phyloP scores from a whole-genome alignment of 306 rosid species.

The Vigna unguiculata region DNA sequence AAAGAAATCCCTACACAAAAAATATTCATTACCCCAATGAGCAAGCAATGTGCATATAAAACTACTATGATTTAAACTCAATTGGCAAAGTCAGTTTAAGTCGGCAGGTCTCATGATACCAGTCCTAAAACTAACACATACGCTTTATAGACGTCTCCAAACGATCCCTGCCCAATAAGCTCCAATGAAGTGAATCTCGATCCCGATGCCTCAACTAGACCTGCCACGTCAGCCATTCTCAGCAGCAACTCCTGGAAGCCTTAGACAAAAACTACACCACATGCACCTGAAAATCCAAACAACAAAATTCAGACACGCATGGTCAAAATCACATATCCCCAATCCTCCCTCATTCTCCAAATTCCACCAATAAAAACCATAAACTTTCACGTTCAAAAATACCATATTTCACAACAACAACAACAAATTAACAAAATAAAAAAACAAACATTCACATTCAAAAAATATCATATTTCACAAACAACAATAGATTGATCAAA shows the following conservation, averaged over 20 bases:
- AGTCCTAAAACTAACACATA: constrained; percentile 52
- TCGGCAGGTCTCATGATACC: background rate
- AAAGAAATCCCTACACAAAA: constrained; percentile 8
- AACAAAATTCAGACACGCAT: constrained; percentile 26
- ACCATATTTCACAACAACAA: constrained; percentile 52
- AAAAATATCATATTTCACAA: constrained; percentile 51
- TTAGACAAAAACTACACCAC: constrained; percentile 41
- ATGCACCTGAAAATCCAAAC: constrained; percentile 47
- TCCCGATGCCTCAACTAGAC: constrained; percentile 80
- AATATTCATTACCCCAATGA: constrained; percentile 15
- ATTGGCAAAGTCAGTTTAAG: constrained; percentile 18
- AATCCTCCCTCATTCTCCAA: constrained; percentile 47
- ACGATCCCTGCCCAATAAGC: constrained; percentile 96
- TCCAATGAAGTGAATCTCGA: constrained; percentile 85
- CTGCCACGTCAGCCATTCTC: constrained; percentile 82
- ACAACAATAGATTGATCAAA: background rate
- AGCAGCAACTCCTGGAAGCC: constrained; percentile 46
- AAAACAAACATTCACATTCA: constrained; percentile 41
- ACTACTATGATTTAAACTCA: constrained; percentile 8
- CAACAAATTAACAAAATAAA: constrained; percentile 23
- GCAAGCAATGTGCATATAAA: constrained; percentile 37
- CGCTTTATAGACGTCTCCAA: constrained; percentile 97
- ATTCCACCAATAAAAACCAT: constrained; percentile 37
- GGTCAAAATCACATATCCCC: constrained; percentile 42
- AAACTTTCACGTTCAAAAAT: constrained; percentile 43